Base-by-base conservation (phyloP, 768 basidiomycete genomes). In the Auricularia sp. region DNA sequence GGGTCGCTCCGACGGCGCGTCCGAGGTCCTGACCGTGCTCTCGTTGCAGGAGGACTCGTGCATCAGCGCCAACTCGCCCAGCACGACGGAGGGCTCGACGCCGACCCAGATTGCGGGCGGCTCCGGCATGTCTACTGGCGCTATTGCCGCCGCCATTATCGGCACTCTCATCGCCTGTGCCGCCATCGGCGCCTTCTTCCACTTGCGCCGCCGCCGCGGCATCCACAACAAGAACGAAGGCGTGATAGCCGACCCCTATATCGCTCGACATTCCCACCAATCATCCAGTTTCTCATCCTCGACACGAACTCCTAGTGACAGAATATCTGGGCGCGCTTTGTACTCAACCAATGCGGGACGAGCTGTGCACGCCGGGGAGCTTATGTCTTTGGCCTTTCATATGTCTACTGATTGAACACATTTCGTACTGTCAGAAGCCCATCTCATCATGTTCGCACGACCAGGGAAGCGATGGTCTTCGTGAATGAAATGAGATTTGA, bases 1-100 rank as follows among this genome's bases (percentile, higher is more conserved):
- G 60, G 81, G 82, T 12, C 73, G 77, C 56, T 77, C 78, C 64
- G 88, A 88, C 61, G 88, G 88, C 21, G 78, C 79, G 64, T 84
- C 85, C n/a, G 79, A 84, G 67, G 65, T 83, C n/a, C 68, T 71
- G 66, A 71, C 67, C 4, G 84, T 89, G 16, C 76, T 77, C 8
- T 71, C 70, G 36, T 81, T 84, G 1, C 78, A 77, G 65, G 78
- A 83, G 62, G 70, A 65, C 29, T 77, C 77, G 23, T 90, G 88
- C 68, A 72, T 90, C 29, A 79, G 79, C 68, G 68, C 70, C 34
- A 70, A 66, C 43, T 87, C 85, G 0, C 74, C 74, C 16, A 69
- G 68, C 6, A 72, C 73, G 3, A 74, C 73, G 1, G 67, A 69
- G 8, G 68, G 65, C 36, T 60, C 51, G 58, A 65, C 34, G 6